Conservation (phyloP, 2,329 filamentous ascomycete genomes). For the Aspergillus texensis region DNA sequence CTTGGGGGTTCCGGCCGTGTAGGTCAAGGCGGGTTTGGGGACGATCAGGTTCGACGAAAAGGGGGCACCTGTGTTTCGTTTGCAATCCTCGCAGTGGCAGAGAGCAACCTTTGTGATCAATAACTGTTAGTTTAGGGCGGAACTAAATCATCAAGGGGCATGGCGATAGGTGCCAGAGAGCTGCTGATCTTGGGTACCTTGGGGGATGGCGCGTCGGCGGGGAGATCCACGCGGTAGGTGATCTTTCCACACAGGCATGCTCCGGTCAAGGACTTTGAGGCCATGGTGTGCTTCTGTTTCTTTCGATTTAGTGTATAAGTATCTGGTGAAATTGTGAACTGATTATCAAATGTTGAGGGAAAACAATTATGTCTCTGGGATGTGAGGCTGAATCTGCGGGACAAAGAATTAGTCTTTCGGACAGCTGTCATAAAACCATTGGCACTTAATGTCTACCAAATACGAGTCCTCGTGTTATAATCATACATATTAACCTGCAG, state of each 20-base stretch:
- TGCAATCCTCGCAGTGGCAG: constrained; percentile 31
- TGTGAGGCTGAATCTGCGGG: too few species aligned
- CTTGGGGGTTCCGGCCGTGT: constrained; percentile 24
- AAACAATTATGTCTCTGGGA: too few species aligned
- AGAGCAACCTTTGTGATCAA: constrained; percentile 17
- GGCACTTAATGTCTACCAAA: background rate
- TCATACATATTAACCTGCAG: background rate
- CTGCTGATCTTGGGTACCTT: constrained; percentile 18
- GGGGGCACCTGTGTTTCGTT: constrained; percentile 27
- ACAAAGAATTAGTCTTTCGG: too few species aligned
- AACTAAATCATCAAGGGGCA: background rate
- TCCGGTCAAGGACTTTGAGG: constrained; percentile 16
- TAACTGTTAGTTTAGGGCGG: background rate
- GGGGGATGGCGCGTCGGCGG: constrained; percentile 16
- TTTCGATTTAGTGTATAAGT: too few species aligned
- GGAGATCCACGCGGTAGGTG: constrained; percentile 20
- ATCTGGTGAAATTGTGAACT: rapidly evolving
- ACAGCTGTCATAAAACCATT: background rate
- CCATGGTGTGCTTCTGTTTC: constrained; percentile 9
- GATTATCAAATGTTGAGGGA: too few species aligned
- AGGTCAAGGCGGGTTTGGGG: constrained; percentile 16
- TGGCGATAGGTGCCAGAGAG: background rate
- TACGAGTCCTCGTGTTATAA: background rate
- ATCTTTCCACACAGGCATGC: constrained; percentile 18
- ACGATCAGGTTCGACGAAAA: constrained; percentile 30